Conservation (phyloP, 257 asterid genomes). For the Prunella vulgaris region DNA sequence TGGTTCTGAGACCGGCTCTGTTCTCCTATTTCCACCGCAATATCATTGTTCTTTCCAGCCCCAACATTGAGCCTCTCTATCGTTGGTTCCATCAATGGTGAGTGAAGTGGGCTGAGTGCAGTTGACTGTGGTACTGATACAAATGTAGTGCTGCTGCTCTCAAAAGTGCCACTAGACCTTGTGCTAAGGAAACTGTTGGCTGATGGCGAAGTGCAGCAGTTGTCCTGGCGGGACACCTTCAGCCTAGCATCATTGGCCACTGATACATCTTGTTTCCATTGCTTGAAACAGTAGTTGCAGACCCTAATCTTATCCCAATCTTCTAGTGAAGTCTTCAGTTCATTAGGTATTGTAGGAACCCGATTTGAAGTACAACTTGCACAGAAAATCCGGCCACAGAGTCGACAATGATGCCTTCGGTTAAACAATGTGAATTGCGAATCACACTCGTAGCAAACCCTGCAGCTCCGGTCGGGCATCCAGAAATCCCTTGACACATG, state of each 20-base stretch:
- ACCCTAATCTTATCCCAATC: slow-evolving; percentile 77
- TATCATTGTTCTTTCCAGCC: slow-evolving; percentile 32
- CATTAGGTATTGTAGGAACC: slow-evolving; percentile 46
- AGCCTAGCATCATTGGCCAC: slow-evolving; percentile 40
- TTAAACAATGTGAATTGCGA: slow-evolving; percentile 72
- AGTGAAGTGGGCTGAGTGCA: slow-evolving; percentile 52
- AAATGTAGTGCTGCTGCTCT: slow-evolving; percentile 53
- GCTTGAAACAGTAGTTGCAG: slow-evolving; percentile 77
- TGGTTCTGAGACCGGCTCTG: slow-evolving; percentile 31
- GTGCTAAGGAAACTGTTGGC: slow-evolving; percentile 72
- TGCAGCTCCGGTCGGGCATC: slow-evolving; percentile 98
- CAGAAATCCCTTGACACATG: slow-evolving; percentile 88
- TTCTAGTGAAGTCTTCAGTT: slow-evolving; percentile 34
- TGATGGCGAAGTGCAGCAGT: slow-evolving; percentile 54
- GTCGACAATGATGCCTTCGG: slow-evolving; percentile 96
- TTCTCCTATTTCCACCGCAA: slow-evolving; percentile 32
- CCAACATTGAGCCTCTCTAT: slow-evolving; percentile 41
- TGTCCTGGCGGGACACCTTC: slow-evolving; percentile 44
- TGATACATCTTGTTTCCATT: slow-evolving; percentile 53
- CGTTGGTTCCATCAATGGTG: slow-evolving; percentile 48
- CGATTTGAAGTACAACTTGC: slow-evolving; percentile 79
- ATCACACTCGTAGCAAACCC: slow-evolving; percentile 97
- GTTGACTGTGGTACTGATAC: slow-evolving; percentile 57
- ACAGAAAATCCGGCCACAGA: slow-evolving; percentile 86
- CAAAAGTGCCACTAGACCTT: slow-evolving; percentile 74